Conservation (phyloP, 441 rosid genomes). For the Populus hybrid region DNA sequence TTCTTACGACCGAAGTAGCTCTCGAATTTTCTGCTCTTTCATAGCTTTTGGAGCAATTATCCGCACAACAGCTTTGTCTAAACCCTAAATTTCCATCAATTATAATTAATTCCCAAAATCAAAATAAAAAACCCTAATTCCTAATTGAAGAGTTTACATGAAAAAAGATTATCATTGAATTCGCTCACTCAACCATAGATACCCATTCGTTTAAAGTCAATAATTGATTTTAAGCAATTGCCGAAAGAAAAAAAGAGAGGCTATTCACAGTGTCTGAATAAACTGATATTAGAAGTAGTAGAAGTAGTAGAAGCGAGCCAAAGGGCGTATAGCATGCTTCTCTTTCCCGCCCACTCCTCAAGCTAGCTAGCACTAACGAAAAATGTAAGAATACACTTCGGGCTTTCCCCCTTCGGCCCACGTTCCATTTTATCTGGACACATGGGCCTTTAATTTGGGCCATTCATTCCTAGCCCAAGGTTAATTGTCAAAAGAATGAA, state of each 20-base stretch:
- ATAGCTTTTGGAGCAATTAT: conserved; percentile 78
- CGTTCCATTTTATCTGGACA: background rate
- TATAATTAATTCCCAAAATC: background rate
- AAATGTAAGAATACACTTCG: background rate
- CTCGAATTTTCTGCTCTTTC: conserved; percentile 87
- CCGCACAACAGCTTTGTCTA: conserved; percentile 91
- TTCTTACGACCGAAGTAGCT: conserved; percentile 82
- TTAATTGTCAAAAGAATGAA: too few species aligned
- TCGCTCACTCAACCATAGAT: conserved; percentile 40
- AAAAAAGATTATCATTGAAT: background rate
- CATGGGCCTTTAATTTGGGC: background rate
- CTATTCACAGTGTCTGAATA: too few species aligned
- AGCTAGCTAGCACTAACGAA: background rate
- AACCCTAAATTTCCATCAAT: conserved; percentile 45
- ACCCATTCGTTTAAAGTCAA: conserved; percentile 35
- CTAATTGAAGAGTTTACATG: background rate
- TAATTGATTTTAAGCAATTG: background rate
- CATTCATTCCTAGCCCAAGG: too few species aligned
- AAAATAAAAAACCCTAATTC: conserved; percentile 4
- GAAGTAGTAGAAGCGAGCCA: background rate
- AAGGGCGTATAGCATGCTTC: background rate
- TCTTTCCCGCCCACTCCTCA: background rate
- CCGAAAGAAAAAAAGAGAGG: background rate
- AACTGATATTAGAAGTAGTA: background rate
- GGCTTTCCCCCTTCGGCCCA: background rate